Evolutionary conservation across 192 early-diverging fungal species (phyloP).

Genomic region (Coemansia umbellata): DNA sequence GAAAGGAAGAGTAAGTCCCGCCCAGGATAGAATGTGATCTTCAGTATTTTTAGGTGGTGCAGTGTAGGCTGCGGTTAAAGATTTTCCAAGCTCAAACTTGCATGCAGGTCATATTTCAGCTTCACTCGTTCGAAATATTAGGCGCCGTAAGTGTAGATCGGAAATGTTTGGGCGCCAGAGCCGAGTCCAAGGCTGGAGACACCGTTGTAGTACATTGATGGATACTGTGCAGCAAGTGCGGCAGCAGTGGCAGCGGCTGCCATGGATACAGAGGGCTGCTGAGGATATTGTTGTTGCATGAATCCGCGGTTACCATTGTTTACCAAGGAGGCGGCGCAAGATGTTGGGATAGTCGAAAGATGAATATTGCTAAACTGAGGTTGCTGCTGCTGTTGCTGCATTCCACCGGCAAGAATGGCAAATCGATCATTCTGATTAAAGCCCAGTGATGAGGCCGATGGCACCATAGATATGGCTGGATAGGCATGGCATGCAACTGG

Average conservation of each 20-base stretch:
- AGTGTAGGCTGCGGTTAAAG: too few species aligned
- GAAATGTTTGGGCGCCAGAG: conserved; percentile 15
- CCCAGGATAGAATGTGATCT: too few species aligned
- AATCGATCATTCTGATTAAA: not conserved
- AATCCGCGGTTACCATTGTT: not conserved
- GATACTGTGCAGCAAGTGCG: conserved; percentile 38
- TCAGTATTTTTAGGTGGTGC: too few species aligned
- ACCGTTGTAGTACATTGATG: conserved; percentile 32
- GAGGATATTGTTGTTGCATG: conserved; percentile 12
- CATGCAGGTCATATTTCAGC: too few species aligned
- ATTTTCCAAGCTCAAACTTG: too few species aligned
- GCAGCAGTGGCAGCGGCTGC: conserved; percentile 26
- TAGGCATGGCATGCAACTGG: not conserved
- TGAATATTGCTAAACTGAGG: not conserved
- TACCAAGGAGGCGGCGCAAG: not conserved
- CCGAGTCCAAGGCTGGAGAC: conserved; percentile 18
- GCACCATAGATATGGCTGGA: not conserved
- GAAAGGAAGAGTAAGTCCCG: too few species aligned
- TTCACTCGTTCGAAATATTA: too few species aligned
- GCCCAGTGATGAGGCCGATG: not conserved
- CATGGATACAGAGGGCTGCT: conserved; percentile 4
- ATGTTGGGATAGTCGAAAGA: conserved; percentile 8
- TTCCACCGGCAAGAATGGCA: not conserved
- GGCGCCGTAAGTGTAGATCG: conserved; percentile 30
- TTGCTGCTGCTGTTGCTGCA: conserved; percentile 7